Base-by-base conservation (phyloP, 805 yeast species). In the Ogataea paraovalis region DNA sequence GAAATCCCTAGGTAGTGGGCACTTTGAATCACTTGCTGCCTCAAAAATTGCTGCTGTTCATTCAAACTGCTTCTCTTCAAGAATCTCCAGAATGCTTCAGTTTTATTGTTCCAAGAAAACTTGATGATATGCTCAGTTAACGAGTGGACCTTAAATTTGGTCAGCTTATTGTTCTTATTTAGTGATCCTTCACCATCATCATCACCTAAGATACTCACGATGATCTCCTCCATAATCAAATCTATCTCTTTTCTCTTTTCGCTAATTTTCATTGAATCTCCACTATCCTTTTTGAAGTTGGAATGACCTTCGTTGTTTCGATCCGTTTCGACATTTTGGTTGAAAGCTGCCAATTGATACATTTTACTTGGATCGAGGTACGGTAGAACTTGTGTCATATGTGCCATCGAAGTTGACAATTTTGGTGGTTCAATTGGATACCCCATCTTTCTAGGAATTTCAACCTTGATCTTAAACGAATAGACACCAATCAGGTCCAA, bases 381-480 rank as follows among this genome's bases (percentile, higher is more conserved):
- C 1, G 67, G 60, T n/a, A 50, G 50, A 50, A 34, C 42, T 42
- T 18, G 50, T 39, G 14, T 18, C 21, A 40, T 9, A 25, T 12
- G 34, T 16, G 33, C 32, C 14, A 18, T 12, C 12, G 16, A 14
- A 7, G 39, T 3, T 14, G 33, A n/a, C 4, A 18, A 22, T 16
- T 43, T 46, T 14, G 46, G 49, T 19, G 52, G 30, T 39, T 47
- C 34, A 37, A 21, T 32, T 46, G 33, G 38, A 18, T n/a, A 34
- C 7, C 38, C 38, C 8, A 10, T 53, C 57, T 41, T 50, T 18
- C 46, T 51, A 2, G 63, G 60, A 28, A 61, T 44, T 41, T 64
- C 65, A 47, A 65, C 63, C 39, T 49, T 50, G 21, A 65, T 62
- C 41, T 65, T 64, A 46, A 58, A 65, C 37, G 66, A 59, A n/a